Percentiles rank a stretch among this genome's conserved stretches.
These are phyloP conservation scores for Aspergillus tamarii DNA, from an alignment of 2,329 filamentous ascomycete species.

Conservation along the genomic window DNA sequence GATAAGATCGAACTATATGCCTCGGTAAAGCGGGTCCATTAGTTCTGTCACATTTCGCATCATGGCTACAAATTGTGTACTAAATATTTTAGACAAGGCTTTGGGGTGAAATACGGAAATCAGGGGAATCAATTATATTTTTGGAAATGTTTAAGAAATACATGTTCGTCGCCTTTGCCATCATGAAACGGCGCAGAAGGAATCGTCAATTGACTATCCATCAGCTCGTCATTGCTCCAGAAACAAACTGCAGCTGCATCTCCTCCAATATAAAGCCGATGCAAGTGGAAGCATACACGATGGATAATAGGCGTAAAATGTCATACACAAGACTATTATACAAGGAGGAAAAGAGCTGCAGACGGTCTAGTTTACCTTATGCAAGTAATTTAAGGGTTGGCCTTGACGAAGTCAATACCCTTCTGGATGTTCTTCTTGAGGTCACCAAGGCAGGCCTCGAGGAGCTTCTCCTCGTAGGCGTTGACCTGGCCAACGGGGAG, in stretches of 20 bases:
- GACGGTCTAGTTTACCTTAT: slow-evolving; percentile 11
- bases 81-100: neutral
- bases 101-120: neutral
- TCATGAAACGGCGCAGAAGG: slow-evolving; percentile 6
- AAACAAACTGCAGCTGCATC: slow-evolving; percentile 25
- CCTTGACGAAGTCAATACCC: slow-evolving; percentile 66
- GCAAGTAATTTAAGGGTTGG: slow-evolving; percentile 52
- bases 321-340: slow-evolving; percentile 30
- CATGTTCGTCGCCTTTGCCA: slow-evolving; percentile 15
- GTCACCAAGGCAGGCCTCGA: slow-evolving; percentile 78
- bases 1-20: neutral
- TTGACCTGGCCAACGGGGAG: slow-evolving; percentile 82
- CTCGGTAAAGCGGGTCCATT: neutral
- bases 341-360: slow-evolving; percentile 28
- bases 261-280: slow-evolving; percentile 27
- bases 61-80: neutral
- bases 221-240: slow-evolving; percentile 11
- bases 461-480: slow-evolving; percentile 82
- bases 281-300: slow-evolving; percentile 17
- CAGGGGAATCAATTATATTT: slow-evolving; percentile 12
- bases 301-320: slow-evolving; percentile 20
- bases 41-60: neutral
- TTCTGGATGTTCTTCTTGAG: slow-evolving; percentile 83
- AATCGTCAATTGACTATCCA: slow-evolving; percentile 13
- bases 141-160: slow-evolving; percentile 12